phyloP scores from a whole-genome alignment of 257 asterid genomes.

The Hygrophila difformis region DNA sequence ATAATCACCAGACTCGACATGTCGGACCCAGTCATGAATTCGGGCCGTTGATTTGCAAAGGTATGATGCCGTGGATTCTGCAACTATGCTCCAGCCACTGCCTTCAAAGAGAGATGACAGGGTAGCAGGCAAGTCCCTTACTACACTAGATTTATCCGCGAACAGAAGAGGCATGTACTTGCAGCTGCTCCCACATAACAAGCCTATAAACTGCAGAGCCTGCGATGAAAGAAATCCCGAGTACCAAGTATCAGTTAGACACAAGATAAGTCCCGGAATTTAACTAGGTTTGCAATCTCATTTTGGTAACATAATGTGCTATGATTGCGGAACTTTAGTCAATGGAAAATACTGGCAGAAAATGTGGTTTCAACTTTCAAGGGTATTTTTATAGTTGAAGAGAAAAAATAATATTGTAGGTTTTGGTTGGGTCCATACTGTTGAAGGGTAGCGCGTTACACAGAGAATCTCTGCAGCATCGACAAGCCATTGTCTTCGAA shows the following conservation, averaged over 20 bases:
- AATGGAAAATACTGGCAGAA: too few species aligned
- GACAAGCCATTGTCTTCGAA: slow-evolving; percentile 72
- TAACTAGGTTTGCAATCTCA: too few species aligned
- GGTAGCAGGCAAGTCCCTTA: slow-evolving; percentile 71
- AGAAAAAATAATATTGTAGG: too few species aligned
- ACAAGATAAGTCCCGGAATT: too few species aligned
- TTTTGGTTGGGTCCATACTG: slow-evolving; percentile 55
- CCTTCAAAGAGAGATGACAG: slow-evolving; percentile 50
- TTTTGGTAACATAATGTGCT: too few species aligned
- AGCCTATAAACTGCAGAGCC: slow-evolving; percentile 76
- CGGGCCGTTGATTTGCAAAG: slow-evolving; percentile 50
- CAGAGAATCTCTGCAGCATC: slow-evolving; percentile 74
- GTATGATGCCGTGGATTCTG: slow-evolving; percentile 48
- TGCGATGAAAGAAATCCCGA: too few species aligned
- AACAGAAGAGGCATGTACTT: slow-evolving; percentile 66
- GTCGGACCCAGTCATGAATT: slow-evolving; percentile 42
- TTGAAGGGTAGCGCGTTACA: slow-evolving; percentile 75
- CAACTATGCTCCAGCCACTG: slow-evolving; percentile 39
- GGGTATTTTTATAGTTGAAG: not conserved
- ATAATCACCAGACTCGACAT: slow-evolving; percentile 16
- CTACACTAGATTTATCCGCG: slow-evolving; percentile 41
- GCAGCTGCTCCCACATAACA: slow-evolving; percentile 70
- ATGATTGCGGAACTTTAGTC: too few species aligned
- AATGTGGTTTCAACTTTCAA: too few species aligned
- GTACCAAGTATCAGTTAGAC: too few species aligned